Base-by-base conservation (phyloP, 2,329 filamentous ascomycete genomes). In the Fusarium sp. region DNA sequence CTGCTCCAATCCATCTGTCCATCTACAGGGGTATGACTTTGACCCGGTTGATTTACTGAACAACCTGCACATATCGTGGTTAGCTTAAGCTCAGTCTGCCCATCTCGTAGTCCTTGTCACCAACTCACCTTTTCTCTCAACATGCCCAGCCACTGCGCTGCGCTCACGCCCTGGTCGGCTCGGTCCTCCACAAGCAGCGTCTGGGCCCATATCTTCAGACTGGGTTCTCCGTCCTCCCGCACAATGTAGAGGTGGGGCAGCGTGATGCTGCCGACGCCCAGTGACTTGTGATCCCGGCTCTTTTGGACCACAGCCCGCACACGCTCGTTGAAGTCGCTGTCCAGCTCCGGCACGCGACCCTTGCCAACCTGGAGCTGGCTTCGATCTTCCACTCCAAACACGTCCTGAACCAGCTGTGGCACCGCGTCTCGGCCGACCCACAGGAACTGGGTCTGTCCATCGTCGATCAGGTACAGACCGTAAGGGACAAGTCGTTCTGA, bases 241-340 rank as follows among this genome's bases (percentile, higher is more conserved):
- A 98, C 93, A 77, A 98, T 89, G 82, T 98, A 99, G 66, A 99
- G 87, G 79, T 97, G 94, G 58, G 96, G 96, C 71, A 97, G 91
- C n/a, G 92, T 90, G 75, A 98, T 97, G 83, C 94, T 97, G 72
- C 96, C 96, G 18, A 96, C 95, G 3, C 95, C 95, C 80, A 95
- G 93, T 34, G 93, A 89, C 81, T 91, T 89, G 85, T 97, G 93
- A 80, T 98, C 96, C 66, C 93, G 89, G 82, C 94, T 97, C 91
- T 99, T 99, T 78, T 95, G 92, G 66, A 98, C 86, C 11, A 99
- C 95, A 8, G 93, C 93, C 60, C 96, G 91, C 38, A 99, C 93
- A 29, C 96, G 91, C 86, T 98, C 96, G 84, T 95, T 98, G 88
- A 98, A 98, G 82, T 99, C 96, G 77, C 94, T 96, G 77, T 98